Base-by-base conservation (phyloP, 225 moss, liverwort and hornwort species). In the Polytrichum commune region DNA sequence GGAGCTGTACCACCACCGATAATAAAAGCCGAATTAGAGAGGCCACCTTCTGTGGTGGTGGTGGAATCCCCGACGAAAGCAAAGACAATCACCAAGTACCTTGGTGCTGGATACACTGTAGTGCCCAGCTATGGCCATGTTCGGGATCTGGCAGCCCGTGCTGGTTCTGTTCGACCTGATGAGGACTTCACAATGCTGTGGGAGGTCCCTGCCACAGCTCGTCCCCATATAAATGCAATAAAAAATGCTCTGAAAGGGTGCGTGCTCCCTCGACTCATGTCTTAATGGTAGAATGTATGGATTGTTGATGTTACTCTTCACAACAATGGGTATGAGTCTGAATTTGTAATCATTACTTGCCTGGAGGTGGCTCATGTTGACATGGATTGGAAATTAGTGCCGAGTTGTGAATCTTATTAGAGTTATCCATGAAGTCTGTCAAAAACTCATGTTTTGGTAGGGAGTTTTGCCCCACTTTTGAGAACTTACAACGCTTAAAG, bases 61-160 rank as follows among this genome's bases (percentile, higher is more conserved):
- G 97, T 98, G 53, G 97, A 98, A 74, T 98, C 94, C 4, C 97
- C 97, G 55, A 95, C 88, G 58, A 98, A 98, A 80, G 97, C 97
- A 27, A 94, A 86, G 54, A 98, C 97, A 7, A 98, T 98, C 69
- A 90, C 88, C 28, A 94, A 94, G 80, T 98, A 98, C 69, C 81
- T 98, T 18, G 94, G 94, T 13, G 77, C 83, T 28, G 80, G 84
- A 63, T 91, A 86, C 71, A 90, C 88, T n/a, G 97, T 98, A 24
- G 29, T 98, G 54, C 89, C 97, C 9, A 94, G 94, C 86, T 95
- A 90, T 73, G 97, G 97, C 33, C 97, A 98, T 73, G 94, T 98
- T 26, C 86, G 97, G 30, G 97, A 98, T 73, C 83, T 98, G 16
- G 94, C 97, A 63, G 88, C 97, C 0, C 91, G 92, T 69, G 73